Base-by-base conservation (phyloP, 2,329 filamentous ascomycete genomes). In the Hypoxylon sp. region DNA sequence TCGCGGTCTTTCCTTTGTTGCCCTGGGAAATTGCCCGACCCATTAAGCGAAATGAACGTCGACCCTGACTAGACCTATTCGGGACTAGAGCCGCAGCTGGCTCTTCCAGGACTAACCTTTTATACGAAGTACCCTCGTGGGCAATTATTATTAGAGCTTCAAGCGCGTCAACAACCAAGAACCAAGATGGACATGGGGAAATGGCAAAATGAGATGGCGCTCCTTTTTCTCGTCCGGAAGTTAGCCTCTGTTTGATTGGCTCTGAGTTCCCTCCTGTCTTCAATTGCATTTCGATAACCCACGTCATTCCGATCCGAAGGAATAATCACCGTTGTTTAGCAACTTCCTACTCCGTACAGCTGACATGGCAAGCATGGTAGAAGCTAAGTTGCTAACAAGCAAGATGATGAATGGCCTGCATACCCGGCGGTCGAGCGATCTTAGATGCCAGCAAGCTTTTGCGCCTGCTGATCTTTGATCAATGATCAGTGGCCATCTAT, bases 11-110 rank as follows among this genome's bases (percentile, higher is more conserved):
- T 60, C 51, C 65, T 55, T 63, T 65, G 62, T 62, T 60, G 66
- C 55, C 56, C 58, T 63, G 72, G 73, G 75, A 76, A 74, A 77
- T 76, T 76, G 59, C 69, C 65, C 69, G 70, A 69, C 48, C n/a
- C 46, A 52, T 61, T 59, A 74, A 76, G 75, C 75, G 73, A 76
- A 75, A 77, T 76, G 75, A 52, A 52, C 52, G 17, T 65, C 44
- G 65, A 15, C 56, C 68, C 68, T 69, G 68, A 67, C 68, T 69
- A 71, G 27, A 56, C 68, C 62, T 66, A 62, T 69, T 65, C n/a
- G 1, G 48, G 62, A 29, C 32, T 69, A 63, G 48, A 50, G 46
- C 58, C 15, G 55, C 56, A 58, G 53, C 27, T 29, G 17, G 21
- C 15, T 47, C 32, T 54, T 11, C 46, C 27, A 57, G 47, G 58